Evolutionary conservation across 805 yeast species (phyloP), one percentile per base, ranked within the genome.

Genomic region (Lipomyces kockii): DNA sequence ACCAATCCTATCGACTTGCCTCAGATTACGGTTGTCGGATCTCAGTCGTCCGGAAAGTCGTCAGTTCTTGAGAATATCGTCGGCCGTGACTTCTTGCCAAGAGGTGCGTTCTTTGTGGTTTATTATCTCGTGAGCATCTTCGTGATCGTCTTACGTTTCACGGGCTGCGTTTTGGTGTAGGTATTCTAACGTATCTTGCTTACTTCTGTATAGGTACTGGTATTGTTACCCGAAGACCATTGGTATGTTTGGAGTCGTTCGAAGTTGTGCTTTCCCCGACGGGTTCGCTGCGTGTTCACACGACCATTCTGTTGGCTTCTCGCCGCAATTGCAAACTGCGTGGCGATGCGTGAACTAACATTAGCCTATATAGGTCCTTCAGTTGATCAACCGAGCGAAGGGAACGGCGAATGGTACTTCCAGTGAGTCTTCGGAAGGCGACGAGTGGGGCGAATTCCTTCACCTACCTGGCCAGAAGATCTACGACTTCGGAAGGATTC

Each of bases 371-470:
- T 58, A 67, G 71, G 71, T 74, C 53, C 82, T 91, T 70, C 97
- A 92, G 80, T 83, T 91, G 77, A 88, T 89, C 76, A 91, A 90
- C 80, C 84, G 85, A 74, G 83, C 92, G 74, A 60, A 67, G 37
- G 61, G 60, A 12, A 22, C 29, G 27, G 61, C 70, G 34, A 62
- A 58, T 27, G 71, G 62, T 11, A 69, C 66, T 37, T 66, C 65
- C 43, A 75, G 59, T 55, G 76, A 56, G 32, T 67, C 69, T 12
- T 43, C 66, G 4, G 79, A 80, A 64, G 76, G 72, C n/a, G 78
- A 83, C 65, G 99, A 94, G 81, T 95, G 98, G 98, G 99, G 99
- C 70, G 99, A 95, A 79, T 95, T 95, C 78, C 84, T 94, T 72
- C 98, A 95, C 78, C 81, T 90, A 62, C 98, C 98, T 52, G 91